These are phyloP conservation scores for Backusella circina DNA, from an alignment of 192 early-diverging fungal species.

Conservation along the genomic window DNA sequence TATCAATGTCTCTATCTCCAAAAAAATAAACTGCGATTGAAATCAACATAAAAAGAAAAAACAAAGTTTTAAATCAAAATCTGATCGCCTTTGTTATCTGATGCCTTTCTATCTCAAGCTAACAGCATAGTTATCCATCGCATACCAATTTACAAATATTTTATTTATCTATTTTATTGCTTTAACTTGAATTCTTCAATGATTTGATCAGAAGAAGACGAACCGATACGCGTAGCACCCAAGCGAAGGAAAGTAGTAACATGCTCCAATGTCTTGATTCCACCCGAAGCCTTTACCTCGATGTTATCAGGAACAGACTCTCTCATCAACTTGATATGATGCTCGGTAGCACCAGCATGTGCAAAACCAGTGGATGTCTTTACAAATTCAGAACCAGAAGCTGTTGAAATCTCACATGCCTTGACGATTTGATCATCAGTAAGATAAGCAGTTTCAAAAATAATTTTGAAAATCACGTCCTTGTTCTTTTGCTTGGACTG, in stretches of 20 bases:
- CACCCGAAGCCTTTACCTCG: constrained; percentile 59
- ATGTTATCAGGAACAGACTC: constrained; percentile 34
- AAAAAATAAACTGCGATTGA: no score
- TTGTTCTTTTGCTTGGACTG: constrained; percentile 40
- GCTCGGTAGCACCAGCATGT: constrained; percentile 45
- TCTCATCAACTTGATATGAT: constrained; percentile 51
- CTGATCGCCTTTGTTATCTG: no score
- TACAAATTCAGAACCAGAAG: constrained; percentile 57
- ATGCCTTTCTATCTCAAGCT: no score
- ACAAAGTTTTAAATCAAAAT: no score
- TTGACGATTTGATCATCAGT: constrained; percentile 48
- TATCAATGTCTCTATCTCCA: no score
- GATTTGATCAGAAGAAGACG: constrained; percentile 50
- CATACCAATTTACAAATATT: neutral
- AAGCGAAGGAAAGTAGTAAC: constrained; percentile 48
- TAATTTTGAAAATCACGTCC: constrained; percentile 52
- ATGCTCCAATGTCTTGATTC: constrained; percentile 52
- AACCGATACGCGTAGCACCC: constrained; percentile 55
- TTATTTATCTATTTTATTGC: neutral
- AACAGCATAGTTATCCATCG: no score
- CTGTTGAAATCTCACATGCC: constrained; percentile 38
- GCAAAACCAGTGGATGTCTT: constrained; percentile 64
- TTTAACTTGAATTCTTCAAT: constrained; percentile 43
- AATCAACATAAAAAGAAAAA: no score
- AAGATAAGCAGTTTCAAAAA: constrained; percentile 57